phyloP scores from a whole-genome alignment of 1,139 yeast species.

The Nakaseomyces kungkrabaensis region DNA sequence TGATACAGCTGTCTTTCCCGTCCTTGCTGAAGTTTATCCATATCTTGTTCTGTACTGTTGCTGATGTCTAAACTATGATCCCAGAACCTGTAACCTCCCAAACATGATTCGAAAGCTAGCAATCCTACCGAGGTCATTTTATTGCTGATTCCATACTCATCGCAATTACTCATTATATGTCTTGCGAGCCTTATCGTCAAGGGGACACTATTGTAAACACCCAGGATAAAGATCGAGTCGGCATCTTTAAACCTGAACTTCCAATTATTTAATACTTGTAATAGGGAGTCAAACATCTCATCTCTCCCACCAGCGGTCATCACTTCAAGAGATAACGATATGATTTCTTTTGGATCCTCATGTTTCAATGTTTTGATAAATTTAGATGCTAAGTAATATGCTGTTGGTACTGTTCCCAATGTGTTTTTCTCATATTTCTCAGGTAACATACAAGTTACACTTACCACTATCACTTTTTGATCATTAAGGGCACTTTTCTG shows the following conservation, averaged over 20 bases:
- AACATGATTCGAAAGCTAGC: slow-evolving; percentile 24
- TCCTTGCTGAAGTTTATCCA: slow-evolving; percentile 20
- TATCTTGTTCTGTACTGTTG: slow-evolving; percentile 10
- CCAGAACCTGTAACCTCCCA: slow-evolving; percentile 29
- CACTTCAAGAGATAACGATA: slow-evolving; percentile 21
- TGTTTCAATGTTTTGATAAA: slow-evolving; percentile 17
- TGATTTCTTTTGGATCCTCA: slow-evolving; percentile 12
- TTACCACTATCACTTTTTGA: slow-evolving; percentile 19
- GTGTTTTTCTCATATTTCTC: slow-evolving; percentile 26
- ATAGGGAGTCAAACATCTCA: slow-evolving; percentile 18
- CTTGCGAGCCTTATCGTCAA: slow-evolving; percentile 18
- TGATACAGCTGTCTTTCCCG: slow-evolving; percentile 26
- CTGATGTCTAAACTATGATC: slow-evolving; percentile 24
- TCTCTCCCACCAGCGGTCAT: slow-evolving; percentile 20
- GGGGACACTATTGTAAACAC: slow-evolving; percentile 29
- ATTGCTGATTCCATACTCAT: slow-evolving; percentile 10
- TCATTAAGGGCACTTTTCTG: neutral
- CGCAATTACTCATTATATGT: slow-evolving; percentile 14
- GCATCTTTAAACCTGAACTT: slow-evolving; percentile 17
- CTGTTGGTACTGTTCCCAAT: slow-evolving; percentile 21
- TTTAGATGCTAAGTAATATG: slow-evolving; percentile 20
- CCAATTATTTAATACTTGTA: slow-evolving; percentile 21
- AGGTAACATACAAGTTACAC: slow-evolving; percentile 27
- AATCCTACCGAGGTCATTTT: slow-evolving; percentile 19
- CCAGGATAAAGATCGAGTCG: slow-evolving; percentile 21